Evolutionary conservation across 2,329 filamentous ascomycete species (phyloP), one percentile per base, ranked within the genome.

Genomic region (Sporothrix sp.): DNA sequence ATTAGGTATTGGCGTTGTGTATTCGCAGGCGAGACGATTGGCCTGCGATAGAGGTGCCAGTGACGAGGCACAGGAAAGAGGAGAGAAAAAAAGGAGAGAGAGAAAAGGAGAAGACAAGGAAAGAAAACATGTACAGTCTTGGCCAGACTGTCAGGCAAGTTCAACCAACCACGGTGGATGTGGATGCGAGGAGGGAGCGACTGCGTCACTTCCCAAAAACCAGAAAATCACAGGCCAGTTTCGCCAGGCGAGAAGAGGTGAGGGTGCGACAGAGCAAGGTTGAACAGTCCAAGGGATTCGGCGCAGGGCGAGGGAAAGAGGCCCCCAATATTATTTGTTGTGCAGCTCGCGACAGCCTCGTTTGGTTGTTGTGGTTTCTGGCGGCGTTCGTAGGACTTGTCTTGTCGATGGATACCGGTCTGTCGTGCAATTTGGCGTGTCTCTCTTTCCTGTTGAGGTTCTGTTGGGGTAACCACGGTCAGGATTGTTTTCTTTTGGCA

Each of bases 1-100:
- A 52, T 43, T 52, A 52, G 50, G 45, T 52, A 48, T 49, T 52
- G 51, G 32, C 28, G 45, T 44, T 49, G 39, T 44, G 39, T 48
- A 21, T 43, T 48, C 42, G 44, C 33, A 33, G 20, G 18, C 18
- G 33, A 28, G 50, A 16, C 44, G 44, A 48, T 52, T 52, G 50
- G 50, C 20, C 30, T 42, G 43, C 44, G 50, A 43, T 52, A 44
- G 44, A 42, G 35, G 20, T 32, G 20, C 33, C n/a, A 47, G 45
- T 43, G 45, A 18, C 25, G 13, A 39, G 38, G 44, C 32, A 14
- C 13, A 20, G 32, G n/a, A 21, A 43, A 13, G 27, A 20, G 23
- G 20, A 21, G 30, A 16, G 33, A 43, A 46, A 46, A 20, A 35
- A 37, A 33, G 13, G 25, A 38, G 13, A 48, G 30, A 40, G 23